Base-by-base conservation (phyloP, 352 stramenopile genomes). In the Blastocystis sp. region DNA sequence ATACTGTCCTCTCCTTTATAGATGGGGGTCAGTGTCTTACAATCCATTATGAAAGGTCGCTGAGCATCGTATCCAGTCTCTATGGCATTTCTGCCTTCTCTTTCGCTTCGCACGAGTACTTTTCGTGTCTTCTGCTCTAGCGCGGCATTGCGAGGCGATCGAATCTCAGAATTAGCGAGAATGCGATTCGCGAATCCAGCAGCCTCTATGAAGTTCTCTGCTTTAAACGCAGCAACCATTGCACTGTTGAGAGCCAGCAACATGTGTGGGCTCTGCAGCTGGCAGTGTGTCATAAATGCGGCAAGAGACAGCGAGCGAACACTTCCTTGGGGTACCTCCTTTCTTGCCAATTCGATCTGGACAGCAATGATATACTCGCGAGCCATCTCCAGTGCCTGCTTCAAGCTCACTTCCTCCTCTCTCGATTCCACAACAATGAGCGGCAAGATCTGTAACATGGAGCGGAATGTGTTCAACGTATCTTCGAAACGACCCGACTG, bases 271-370 rank as follows among this genome's bases (percentile, higher is more conserved):
- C 97, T 94, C 92, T 98, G 96, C 64, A 99, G 93, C 73, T 98
- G 96, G 91, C 97, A 99, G 93, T 99, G 97, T 68, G 97, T 99
- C 73, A 99, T 98, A 93, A 99, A 99, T 11, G 96, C 96, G 56
- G 96, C 96, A 61, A 99, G 92, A 91, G 98, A 96, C 47, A 98
- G 97, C 84, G 96, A 96, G 90, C 97, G 94, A 26, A 94, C 92
- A 64, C 91, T 91, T 68, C 95, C 92, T 82, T 95, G 93, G 39
- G 77, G 90, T 34, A 89, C 91, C 55, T 94, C 90, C 4, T 80
- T 26, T 20, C 90, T 90, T 13, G 94, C 92, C 2, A 93, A 91
- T 91, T 98, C 98, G 87, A 99, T 94, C 41, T 96, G 94, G 87
- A 98, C 98, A 3, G 96, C 96, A 47, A 97, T 94, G 63, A 99